Evolutionary conservation across 345 rosid species (phyloP).

Genomic region (Bruguiera gymnorhiza): DNA sequence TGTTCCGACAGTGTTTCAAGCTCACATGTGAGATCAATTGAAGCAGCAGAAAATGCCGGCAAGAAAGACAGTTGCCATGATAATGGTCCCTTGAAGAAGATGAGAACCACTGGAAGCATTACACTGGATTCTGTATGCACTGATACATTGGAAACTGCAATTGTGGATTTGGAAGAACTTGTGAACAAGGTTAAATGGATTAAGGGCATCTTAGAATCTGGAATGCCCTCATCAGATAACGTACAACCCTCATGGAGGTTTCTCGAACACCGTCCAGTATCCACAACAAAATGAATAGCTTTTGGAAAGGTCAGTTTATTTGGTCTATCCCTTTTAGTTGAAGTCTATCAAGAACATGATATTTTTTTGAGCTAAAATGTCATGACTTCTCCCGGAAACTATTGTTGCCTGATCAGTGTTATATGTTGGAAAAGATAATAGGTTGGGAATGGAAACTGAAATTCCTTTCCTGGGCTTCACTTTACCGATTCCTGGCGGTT

Average conservation of each 20-base stretch:
- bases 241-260: conserved; percentile 40
- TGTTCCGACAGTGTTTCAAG: conserved; percentile 35
- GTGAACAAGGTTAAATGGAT: conserved; percentile 51
- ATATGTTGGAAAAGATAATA: too few relatives aligned
- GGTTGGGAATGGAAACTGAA: too few relatives aligned
- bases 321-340: not conserved
- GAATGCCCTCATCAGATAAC: conserved; percentile 22
- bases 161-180: conserved; percentile 64
- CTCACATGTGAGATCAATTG: conserved; percentile 20
- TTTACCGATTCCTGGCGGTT: too few relatives aligned
- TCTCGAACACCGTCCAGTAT: conserved; percentile 34
- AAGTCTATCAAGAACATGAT: not conserved
- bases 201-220: conserved; percentile 34
- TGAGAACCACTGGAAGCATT: conserved; percentile 25
- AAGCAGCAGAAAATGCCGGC: conserved; percentile 11
- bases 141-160: conserved; percentile 50
- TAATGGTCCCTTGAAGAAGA: conserved; percentile 19
- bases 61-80: conserved; percentile 14
- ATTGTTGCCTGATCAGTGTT: too few relatives aligned
- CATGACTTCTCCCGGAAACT: too few relatives aligned
- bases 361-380: too few relatives aligned
- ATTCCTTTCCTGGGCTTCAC: too few relatives aligned
- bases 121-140: conserved; percentile 36
- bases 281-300: not conserved
- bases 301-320: conserved; percentile 4